Conservation (phyloP, 495 filamentous ascomycete genomes). For the Patellaria atrata region DNA sequence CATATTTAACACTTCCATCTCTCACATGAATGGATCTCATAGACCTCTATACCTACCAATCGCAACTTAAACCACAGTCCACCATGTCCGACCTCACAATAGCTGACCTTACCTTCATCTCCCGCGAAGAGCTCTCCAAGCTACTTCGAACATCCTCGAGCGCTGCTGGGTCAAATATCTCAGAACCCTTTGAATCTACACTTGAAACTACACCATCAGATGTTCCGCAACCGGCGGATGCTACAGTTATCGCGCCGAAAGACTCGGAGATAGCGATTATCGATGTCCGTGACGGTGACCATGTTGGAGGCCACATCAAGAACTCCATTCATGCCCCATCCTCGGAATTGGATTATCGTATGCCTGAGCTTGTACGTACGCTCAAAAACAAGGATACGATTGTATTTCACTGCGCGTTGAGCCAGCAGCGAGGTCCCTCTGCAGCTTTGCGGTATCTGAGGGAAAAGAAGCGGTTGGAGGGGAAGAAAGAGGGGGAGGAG, state of each 20-base stretch:
- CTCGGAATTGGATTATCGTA: slow-evolving; percentile 50
- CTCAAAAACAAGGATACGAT: slow-evolving; percentile 67
- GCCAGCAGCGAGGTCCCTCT: slow-evolving; percentile 67
- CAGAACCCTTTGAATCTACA: too few species aligned
- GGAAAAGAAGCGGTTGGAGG: slow-evolving; percentile 38
- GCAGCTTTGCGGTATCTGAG: slow-evolving; percentile 57
- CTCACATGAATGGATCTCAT: slow-evolving; percentile 10
- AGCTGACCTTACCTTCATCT: slow-evolving; percentile 5
- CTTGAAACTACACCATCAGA: too few species aligned
- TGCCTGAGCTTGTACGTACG: slow-evolving; percentile 68
- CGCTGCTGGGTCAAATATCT: slow-evolving; percentile 1
- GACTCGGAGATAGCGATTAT: slow-evolving; percentile 50
- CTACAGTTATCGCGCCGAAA: too few species aligned
- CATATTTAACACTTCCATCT: too few species aligned
- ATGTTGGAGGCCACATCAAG: slow-evolving; percentile 82
- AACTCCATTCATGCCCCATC: slow-evolving; percentile 62
- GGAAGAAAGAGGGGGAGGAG: slow-evolving; percentile 23
- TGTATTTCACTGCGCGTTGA: slow-evolving; percentile 91
- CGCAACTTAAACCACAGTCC: not conserved
- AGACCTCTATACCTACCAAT: slow-evolving; percentile 13
- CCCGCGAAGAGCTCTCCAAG: slow-evolving; percentile 15
- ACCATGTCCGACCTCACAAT: slow-evolving; percentile 15
- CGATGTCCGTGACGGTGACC: slow-evolving; percentile 83
- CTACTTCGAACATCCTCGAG: slow-evolving; percentile 5
- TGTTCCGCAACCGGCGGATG: too few species aligned